Evolutionary conservation across 192 early-diverging fungal species (phyloP).

Genomic region (Chytriomyces hyalinus): DNA sequence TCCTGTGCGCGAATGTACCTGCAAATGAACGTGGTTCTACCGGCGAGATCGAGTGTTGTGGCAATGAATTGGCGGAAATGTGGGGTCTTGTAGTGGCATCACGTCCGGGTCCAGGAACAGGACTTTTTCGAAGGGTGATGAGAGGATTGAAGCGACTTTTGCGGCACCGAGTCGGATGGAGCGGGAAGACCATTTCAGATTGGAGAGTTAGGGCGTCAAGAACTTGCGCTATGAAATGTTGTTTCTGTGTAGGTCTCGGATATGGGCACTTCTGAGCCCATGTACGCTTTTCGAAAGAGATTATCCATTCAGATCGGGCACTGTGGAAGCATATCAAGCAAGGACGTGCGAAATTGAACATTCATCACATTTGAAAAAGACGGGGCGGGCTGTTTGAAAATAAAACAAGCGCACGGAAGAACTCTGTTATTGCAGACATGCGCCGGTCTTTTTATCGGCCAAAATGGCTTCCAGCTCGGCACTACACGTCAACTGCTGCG

Average conservation of each 20-base stretch:
- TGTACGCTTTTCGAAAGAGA: no score
- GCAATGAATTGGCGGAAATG: constrained; percentile 26
- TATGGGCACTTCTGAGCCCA: no score
- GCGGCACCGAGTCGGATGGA: constrained; percentile 1
- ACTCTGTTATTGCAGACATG: no score
- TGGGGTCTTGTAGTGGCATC: constrained; percentile 41
- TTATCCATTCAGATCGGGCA: no score
- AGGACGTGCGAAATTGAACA: not conserved
- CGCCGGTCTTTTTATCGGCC: no score
- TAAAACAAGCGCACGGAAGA: no score
- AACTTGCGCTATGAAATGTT: no score
- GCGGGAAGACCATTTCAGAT: no score
- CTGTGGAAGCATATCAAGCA: constrained; percentile 9
- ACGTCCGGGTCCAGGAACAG: constrained; percentile 58
- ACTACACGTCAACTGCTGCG: no score
- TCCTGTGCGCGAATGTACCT: constrained; percentile 58
- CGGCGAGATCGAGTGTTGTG: constrained; percentile 43
- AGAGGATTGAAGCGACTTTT: constrained; percentile 15
- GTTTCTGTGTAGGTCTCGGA: no score
- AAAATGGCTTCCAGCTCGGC: no score
- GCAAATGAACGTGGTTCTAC: constrained; percentile 48
- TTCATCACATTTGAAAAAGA: constrained; percentile 34
- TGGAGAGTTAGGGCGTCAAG: no score
- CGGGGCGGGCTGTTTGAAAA: not conserved
- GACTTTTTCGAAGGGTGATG: constrained; percentile 46